phyloP scores from a whole-genome alignment of 345 rosid genomes.

The Abelmoschus esculentus region DNA sequence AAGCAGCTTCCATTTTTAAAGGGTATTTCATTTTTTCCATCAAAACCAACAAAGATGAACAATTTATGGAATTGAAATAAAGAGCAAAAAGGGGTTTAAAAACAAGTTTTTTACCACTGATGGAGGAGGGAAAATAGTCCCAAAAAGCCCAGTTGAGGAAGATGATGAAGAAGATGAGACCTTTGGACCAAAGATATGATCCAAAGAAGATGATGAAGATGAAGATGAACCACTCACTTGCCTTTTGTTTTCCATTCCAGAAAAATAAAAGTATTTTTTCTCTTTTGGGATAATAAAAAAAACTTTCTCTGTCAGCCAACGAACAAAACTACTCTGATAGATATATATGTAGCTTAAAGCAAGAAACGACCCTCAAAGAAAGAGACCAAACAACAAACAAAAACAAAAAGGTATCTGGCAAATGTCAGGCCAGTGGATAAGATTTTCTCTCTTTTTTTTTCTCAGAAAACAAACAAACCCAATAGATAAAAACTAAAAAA shows the following conservation, averaged over 20 bases:
- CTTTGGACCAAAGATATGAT: conserved; percentile 53
- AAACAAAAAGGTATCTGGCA: background rate
- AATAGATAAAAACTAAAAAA: background rate
- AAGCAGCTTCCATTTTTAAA: background rate
- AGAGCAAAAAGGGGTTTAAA: background rate
- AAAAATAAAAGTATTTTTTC: background rate
- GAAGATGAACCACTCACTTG: conserved; percentile 5
- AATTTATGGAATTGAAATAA: background rate
- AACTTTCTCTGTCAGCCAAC: conserved; percentile 31
- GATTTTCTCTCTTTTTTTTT: conserved; percentile 8
- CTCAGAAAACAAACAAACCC: background rate
- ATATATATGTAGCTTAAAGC: conserved; percentile 1
- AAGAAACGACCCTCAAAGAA: conserved; percentile 20
- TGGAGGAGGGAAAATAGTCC: conserved; percentile 49
- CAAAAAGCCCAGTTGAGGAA: conserved; percentile 29
- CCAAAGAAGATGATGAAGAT: conserved; percentile 27
- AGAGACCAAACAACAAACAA: conserved; percentile 2
- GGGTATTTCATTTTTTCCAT: background rate
- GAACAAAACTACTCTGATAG: conserved; percentile 30
- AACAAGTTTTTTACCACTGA: conserved; percentile 27
- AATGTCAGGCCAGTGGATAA: conserved; percentile 23
- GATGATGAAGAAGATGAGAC: conserved; percentile 31
- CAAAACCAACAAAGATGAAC: background rate
- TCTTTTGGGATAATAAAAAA: conserved; percentile 4
- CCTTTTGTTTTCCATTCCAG: conserved; percentile 15